These are phyloP conservation scores for Saccharomycopsis sp. DNA, from an alignment of 805 yeast species.

Conservation along the genomic window DNA sequence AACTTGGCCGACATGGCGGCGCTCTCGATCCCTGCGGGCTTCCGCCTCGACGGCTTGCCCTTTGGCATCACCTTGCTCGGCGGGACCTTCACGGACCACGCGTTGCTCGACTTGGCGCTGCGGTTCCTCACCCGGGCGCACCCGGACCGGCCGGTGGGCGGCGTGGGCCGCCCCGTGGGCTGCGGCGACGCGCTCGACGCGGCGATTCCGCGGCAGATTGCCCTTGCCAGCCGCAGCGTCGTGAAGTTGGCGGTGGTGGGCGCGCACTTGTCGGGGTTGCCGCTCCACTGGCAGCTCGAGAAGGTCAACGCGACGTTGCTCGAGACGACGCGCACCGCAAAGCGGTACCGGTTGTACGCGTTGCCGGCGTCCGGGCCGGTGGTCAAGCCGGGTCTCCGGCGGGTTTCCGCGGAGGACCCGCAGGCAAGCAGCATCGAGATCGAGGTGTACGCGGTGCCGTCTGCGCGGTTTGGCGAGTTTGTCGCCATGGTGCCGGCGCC, in stretches of 20 bases:
- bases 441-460: conserved; percentile 81
- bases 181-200: conserved; percentile 40
- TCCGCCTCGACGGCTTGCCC: conserved; percentile 81
- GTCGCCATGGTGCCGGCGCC: conserved; percentile 90
- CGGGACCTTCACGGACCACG: conserved; percentile 79
- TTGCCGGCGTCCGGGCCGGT: conserved; percentile 76
- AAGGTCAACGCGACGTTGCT: conserved; percentile 71
- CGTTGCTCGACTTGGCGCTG: conserved; percentile 76
- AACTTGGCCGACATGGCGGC: conserved; percentile 92
- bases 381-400: conserved; percentile 83
- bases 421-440: conserved; percentile 57
- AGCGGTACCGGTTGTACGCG: conserved; percentile 71
- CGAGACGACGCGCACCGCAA: conserved; percentile 60
- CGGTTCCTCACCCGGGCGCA: conserved; percentile 47
- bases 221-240: conserved; percentile 33
- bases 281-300: conserved; percentile 89
- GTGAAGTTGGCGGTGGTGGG: conserved; percentile 90
- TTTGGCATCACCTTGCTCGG: conserved; percentile 85
- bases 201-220: conserved; percentile 34
- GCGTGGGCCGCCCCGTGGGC: conserved; percentile 24
- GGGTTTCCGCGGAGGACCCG: conserved; percentile 39
- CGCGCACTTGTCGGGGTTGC: conserved; percentile 85
- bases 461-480: conserved; percentile 71
- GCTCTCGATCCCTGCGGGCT: conserved; percentile 85
- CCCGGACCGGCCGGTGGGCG: conserved; percentile 11